Conservation (phyloP, 2,329 filamentous ascomycete species). For the Emmonsiellopsis sp. region DNA sequence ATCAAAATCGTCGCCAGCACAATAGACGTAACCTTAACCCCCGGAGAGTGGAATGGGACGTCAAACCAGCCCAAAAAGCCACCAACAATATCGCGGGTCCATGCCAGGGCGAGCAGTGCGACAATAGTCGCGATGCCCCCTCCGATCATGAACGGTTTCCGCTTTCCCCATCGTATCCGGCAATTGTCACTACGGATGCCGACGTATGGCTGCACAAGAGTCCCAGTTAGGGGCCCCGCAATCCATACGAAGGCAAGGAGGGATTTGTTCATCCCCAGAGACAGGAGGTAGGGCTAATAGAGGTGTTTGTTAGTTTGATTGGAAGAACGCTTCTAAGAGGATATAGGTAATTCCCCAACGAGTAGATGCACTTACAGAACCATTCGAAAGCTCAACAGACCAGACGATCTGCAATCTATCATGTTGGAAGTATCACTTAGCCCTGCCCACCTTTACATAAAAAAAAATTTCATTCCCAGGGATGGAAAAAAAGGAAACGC, state of each 20-base stretch:
- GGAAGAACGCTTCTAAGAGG: background rate
- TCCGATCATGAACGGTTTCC: slow-evolving; percentile 71
- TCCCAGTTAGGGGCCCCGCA: slow-evolving; percentile 67
- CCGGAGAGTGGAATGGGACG: slow-evolving; percentile 53
- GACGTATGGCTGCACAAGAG: slow-evolving; percentile 71
- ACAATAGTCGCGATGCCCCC: slow-evolving; percentile 59
- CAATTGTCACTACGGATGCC: slow-evolving; percentile 75
- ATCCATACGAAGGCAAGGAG: slow-evolving; percentile 79
- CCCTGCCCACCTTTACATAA: background rate
- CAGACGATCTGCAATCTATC: slow-evolving; percentile 77
- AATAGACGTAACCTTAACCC: slow-evolving; percentile 59
- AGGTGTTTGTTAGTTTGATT: background rate
- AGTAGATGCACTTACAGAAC: slow-evolving; percentile 48
- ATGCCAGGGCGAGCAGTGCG: slow-evolving; percentile 61
- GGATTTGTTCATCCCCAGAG: slow-evolving; percentile 72
- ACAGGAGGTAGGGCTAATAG: slow-evolving; percentile 60
- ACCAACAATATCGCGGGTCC: slow-evolving; percentile 63
- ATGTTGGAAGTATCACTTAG: background rate
- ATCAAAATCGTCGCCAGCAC: slow-evolving; percentile 75
- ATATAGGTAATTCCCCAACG: background rate
- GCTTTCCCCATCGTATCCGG: slow-evolving; percentile 62
- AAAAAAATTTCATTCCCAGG: background rate
- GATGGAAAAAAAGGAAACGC: no score
- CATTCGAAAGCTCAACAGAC: slow-evolving; percentile 90
- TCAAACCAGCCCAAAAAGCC: slow-evolving; percentile 62